Base-by-base conservation (phyloP, 352 stramenopile species). In the Globisporangium cystogenes region DNA sequence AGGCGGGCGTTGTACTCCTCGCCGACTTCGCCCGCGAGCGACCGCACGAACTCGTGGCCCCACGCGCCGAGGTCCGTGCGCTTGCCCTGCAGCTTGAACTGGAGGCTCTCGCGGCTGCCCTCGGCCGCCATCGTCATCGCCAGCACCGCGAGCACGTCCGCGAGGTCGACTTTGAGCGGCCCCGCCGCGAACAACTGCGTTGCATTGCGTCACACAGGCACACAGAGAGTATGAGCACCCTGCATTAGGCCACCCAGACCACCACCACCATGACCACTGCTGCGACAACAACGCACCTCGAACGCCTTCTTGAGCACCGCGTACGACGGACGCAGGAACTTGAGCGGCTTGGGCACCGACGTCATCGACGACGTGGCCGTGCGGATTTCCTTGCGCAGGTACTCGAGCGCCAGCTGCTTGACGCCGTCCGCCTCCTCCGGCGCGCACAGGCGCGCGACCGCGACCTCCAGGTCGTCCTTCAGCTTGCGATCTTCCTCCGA, bases 91-190 rank as follows among this genome's bases (percentile, higher is more conserved):
- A 98, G 60, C 68, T 98, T 98, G 70, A 84, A 98, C 41, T 70
- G 72, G 27, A 97, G 74, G 44, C 82, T 95, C 57, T 96, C 87
- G 18, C 86, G 75, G 3, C 79, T 90, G 8, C 84, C 90, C 63
- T 98, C 86, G 46, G 98, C 93, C 42, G 93, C 95, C 92, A 99
- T 98, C 1, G 97, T 99, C 97, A 99, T 99, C 50, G 95, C 96
- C 39, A 99, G 75, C 29, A 99, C 96, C 0, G 86, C 85, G 53
- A 97, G 59, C 21, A 98, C 77, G 58, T 98, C 86, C 15, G 82
- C 82, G 45, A 97, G 72, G 48, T 90, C 69, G 27, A 73, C 73
- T 62, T 97, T 88, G 45, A 83, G 86, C 16, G 90, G 77, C 12
- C 76, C 70, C 12, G 42, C 53, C 35, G 65, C 49, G 23, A 87